Base-by-base conservation (phyloP, 1,284 basidiomycete species). In the Athelia sp. region DNA sequence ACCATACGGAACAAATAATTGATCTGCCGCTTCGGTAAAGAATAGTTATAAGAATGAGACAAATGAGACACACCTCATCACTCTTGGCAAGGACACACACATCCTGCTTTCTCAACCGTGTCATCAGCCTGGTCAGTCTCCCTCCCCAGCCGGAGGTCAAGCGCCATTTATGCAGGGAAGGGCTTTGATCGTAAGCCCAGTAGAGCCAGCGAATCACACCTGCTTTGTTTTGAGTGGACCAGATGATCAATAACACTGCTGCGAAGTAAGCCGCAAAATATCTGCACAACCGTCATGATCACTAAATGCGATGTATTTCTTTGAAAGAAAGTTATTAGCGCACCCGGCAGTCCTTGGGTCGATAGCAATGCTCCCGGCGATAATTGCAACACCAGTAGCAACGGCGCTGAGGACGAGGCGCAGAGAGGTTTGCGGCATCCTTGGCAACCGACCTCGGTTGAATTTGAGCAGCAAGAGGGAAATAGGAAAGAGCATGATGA, bases 111-210 rank as follows among this genome's bases (percentile, higher is more conserved):
- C 75, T 73, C 52, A 82, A 56, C 8, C 56, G 65, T 32, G 65
- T 68, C 66, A 87, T 78, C 36, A 68, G 47, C 3, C 57, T 50
- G 17, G 79, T 70, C 11, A 84, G 57, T 38, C 54, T 61, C 11
- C 55, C 59, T 4, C 74, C 77, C 75, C 74, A 76, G 9, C 60
- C 54, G 49, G 54, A 62, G 11, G 74, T 74, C 18, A 58, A 52
- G n/a, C 50, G 53, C 63, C 62, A 67, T 6, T 55, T 55, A 49
- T 79, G 78, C 22, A 81, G 57, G 4, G 58, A 49, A 15, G 75
- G 72, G 46, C 74, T 72, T 53, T 86, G 82, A 52, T 83, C 82
- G 48, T 81, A 84, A n/a, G 72, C 52, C 81, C 82, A 84, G 51
- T 82, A 80, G 1, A 75, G 53, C 62, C 72, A 75, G 21, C 78